These are phyloP conservation scores for Penicillium cosmopolitanum DNA, from an alignment of 495 filamentous ascomycete species.

Conservation along the genomic window DNA sequence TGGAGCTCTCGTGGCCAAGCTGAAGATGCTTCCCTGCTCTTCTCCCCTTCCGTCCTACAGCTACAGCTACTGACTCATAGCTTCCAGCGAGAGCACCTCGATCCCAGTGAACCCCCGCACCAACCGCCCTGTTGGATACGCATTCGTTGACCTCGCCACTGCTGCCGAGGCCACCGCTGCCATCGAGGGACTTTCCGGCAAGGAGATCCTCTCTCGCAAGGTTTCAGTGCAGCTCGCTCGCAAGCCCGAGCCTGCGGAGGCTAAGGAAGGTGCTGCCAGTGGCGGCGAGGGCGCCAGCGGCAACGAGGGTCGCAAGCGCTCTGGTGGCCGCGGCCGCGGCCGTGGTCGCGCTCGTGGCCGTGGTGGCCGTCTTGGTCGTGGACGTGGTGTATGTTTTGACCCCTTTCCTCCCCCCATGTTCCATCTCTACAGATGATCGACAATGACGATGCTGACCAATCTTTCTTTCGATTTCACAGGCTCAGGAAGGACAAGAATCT, in stretches of 20 bases:
- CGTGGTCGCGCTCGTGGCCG: constrained; percentile 77
- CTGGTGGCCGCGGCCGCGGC: constrained; percentile 73
- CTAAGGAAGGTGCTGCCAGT: constrained; percentile 73
- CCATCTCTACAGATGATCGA: not conserved
- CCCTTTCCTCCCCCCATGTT: not conserved
- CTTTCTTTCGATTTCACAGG: constrained; percentile 14
- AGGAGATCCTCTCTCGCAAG: constrained; percentile 96
- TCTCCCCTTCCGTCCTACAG: constrained; percentile 7
- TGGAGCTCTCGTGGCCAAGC: not conserved
- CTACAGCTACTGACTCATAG: constrained; percentile 19
- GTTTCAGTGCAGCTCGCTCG: constrained; percentile 98
- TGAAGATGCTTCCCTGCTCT: not conserved
- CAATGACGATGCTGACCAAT: not conserved
- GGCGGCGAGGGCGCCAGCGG: constrained; percentile 69
- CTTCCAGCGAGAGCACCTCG: constrained; percentile 87
- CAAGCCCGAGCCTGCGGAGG: constrained; percentile 86
- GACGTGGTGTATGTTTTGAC: constrained; percentile 65
- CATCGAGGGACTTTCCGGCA: constrained; percentile 90
- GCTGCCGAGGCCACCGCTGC: constrained; percentile 92
- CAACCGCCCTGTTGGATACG: constrained; percentile 96
- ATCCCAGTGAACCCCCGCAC: constrained; percentile 99
- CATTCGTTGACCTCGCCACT: constrained; percentile 96
- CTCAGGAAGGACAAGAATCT: constrained; percentile 33
- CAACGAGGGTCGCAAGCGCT: constrained; percentile 77
- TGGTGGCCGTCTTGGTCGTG: constrained; percentile 64